phyloP scores from a whole-genome alignment of 1,284 basidiomycete genomes.

The Baeospora myosura region DNA sequence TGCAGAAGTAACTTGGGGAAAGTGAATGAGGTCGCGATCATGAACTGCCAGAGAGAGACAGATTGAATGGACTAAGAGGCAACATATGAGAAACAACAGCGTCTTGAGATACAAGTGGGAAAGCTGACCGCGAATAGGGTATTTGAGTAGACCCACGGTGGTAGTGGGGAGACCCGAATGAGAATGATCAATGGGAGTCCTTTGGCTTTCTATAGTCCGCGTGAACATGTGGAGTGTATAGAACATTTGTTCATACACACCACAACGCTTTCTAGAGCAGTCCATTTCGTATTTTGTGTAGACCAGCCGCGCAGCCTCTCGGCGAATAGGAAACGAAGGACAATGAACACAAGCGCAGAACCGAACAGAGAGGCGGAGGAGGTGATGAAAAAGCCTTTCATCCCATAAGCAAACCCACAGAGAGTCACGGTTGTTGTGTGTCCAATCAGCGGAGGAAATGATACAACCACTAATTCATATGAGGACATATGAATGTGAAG shows the following conservation, averaged over 20 bases:
- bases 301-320: conserved; percentile 51
- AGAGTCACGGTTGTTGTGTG: conserved; percentile 61
- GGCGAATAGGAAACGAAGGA: conserved; percentile 55
- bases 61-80: conserved; percentile 58
- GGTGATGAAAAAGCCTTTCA: conserved; percentile 65
- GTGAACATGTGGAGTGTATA: neutral
- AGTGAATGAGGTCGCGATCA: conserved; percentile 61
- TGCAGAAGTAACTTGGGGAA: conserved; percentile 67
- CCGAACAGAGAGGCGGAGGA: conserved; percentile 56
- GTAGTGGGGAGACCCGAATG: conserved; percentile 75
- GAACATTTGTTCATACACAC: conserved; percentile 35
- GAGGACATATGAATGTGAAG: conserved; percentile 10
- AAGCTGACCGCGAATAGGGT: conserved; percentile 46
- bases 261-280: conserved; percentile 68
- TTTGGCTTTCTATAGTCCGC: conserved; percentile 10
- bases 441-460: conserved; percentile 75
- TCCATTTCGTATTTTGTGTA: conserved; percentile 60
- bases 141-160: conserved; percentile 79
- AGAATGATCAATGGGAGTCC: conserved; percentile 66
- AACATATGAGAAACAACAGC: conserved; percentile 7
- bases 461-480: conserved; percentile 44
- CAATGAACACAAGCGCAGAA: conserved; percentile 58
- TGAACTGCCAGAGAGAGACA: conserved; percentile 69
- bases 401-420: conserved; percentile 78
- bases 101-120: neutral